Evolutionary conservation across 495 filamentous ascomycete genomes (phyloP).

Genomic region (Podospora australis): DNA sequence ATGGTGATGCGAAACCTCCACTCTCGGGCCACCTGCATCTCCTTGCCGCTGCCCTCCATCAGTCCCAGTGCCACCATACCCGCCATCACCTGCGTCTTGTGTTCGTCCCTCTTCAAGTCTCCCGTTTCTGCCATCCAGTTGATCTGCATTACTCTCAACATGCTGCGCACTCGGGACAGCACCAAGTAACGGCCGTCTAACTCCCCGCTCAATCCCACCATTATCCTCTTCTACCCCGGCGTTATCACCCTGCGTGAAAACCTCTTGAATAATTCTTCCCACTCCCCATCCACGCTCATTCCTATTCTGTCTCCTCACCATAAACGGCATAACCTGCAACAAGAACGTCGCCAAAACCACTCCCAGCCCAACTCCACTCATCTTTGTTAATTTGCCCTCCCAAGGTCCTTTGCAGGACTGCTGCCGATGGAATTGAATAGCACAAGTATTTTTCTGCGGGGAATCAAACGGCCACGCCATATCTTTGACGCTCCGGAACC

Average conservation of each 20-base stretch:
- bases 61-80: neutral
- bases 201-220: neutral
- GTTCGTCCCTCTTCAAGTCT: neutral
- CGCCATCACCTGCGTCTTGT: neutral
- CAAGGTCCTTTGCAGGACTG: neutral
- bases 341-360: neutral
- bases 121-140: neutral
- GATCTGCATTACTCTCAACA: neutral
- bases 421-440: neutral
- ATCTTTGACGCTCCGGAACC: neutral
- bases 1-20: neutral
- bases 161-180: neutral
- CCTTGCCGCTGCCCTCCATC: neutral
- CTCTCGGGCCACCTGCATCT: neutral
- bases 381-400: neutral
- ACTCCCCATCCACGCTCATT: neutral
- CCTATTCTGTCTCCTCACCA: neutral
- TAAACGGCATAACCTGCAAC: neutral
- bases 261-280: neutral
- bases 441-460: neutral
- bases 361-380: neutral
- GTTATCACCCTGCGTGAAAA: neutral
- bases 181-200: neutral
- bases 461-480: neutral
- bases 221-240: neutral